Evolutionary conservation across 1,284 basidiomycete genomes (phyloP).

Genomic region (Malassezia sp.): DNA sequence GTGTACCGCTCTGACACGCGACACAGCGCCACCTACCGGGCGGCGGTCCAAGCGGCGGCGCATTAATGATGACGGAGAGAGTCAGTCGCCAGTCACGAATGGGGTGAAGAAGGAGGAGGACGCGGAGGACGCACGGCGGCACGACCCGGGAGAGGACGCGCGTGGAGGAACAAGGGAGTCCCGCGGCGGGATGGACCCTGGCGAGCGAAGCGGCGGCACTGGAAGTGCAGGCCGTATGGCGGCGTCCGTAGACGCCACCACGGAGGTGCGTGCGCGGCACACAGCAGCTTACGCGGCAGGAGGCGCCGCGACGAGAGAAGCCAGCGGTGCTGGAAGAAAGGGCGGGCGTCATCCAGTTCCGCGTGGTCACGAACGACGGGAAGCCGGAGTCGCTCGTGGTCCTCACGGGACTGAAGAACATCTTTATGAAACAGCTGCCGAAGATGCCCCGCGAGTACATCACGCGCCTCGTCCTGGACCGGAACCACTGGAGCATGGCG

Average conservation of each 20-base stretch:
- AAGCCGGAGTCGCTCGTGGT: slow-evolving; percentile 61
- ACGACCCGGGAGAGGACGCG: not conserved
- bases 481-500: slow-evolving; percentile 78
- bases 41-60: slow-evolving; percentile 4
- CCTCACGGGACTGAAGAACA: slow-evolving; percentile 83
- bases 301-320: slow-evolving; percentile 28
- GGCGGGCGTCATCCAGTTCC: slow-evolving; percentile 70
- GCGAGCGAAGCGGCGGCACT: too few relatives aligned
- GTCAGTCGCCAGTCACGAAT: not conserved
- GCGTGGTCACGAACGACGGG: slow-evolving; percentile 73
- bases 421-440: slow-evolving; percentile 93
- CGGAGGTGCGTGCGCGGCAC: too few relatives aligned
- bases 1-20: too few relatives aligned
- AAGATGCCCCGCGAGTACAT: slow-evolving; percentile 99
- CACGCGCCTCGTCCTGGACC: slow-evolving; percentile 83
- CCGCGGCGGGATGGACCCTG: too few relatives aligned
- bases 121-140: not conserved
- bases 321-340: slow-evolving; percentile 72
- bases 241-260: too few relatives aligned
- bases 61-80: not conserved
- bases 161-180: too few relatives aligned
- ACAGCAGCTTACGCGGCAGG: too few relatives aligned
- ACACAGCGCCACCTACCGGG: not conserved
- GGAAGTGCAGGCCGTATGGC: too few relatives aligned
- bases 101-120: not conserved